Conservation (phyloP, 23 red algal species). For the Gracilaria gracilis region DNA sequence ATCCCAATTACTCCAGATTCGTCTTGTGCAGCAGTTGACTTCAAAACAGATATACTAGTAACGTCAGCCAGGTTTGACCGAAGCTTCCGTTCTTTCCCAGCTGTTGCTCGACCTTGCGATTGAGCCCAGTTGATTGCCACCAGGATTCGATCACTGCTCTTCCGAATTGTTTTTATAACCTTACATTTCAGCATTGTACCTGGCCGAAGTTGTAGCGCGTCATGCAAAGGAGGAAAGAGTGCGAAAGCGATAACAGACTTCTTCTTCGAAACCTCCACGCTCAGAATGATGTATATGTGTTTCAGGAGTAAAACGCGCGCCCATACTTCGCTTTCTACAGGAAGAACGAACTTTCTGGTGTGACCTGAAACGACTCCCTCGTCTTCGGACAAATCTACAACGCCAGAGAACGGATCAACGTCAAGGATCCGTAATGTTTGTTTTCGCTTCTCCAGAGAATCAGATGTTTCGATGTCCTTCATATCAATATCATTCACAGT, state of each 20-base stretch:
- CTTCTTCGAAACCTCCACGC: slow-evolving; percentile 38
- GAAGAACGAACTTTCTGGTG: slow-evolving; percentile 13
- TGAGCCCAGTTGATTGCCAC: slow-evolving; percentile 46
- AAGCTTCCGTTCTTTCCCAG: neutral
- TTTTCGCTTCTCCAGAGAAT: neutral
- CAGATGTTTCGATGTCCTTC: slow-evolving; percentile 10
- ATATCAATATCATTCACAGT: neutral
- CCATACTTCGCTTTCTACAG: neutral
- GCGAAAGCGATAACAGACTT: slow-evolving; percentile 65
- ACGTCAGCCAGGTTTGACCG: neutral
- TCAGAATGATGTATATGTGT: slow-evolving; percentile 66
- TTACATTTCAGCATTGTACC: slow-evolving; percentile 44
- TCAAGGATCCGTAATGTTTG: slow-evolving; percentile 56
- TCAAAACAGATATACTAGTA: slow-evolving; percentile 9
- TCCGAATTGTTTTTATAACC: slow-evolving; percentile 3
- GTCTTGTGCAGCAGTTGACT: slow-evolving; percentile 10
- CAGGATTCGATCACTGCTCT: slow-evolving; percentile 8
- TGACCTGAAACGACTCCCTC: slow-evolving; percentile 40
- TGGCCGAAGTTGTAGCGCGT: slow-evolving; percentile 31
- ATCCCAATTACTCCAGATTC: slow-evolving; percentile 46
- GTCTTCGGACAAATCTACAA: slow-evolving; percentile 67
- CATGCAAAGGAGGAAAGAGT: slow-evolving; percentile 20
- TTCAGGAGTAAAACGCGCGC: slow-evolving; percentile 71
- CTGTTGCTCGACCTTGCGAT: neutral
- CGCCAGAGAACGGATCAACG: slow-evolving; percentile 66